Evolutionary conservation across 139 green algal genomes (phyloP), one percentile per base, ranked within the genome.

Genomic region (Pycnococcus provasolii): DNA sequence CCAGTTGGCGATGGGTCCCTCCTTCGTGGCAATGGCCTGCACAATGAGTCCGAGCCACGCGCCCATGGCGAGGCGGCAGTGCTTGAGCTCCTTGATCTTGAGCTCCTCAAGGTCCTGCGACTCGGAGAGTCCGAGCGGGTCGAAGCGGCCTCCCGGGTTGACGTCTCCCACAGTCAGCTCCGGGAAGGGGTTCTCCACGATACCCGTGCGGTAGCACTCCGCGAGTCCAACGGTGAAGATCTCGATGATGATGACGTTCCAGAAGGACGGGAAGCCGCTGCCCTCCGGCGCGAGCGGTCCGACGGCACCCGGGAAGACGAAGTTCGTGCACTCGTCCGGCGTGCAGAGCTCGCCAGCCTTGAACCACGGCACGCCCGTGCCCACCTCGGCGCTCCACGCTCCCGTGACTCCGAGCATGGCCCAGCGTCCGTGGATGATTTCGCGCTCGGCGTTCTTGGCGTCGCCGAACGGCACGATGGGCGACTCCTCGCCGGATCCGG

Each of bases 341-440:
- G 58, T 64, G 58, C 58, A 64, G n/a, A 64, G 26, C 4, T 41
- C 13, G 39, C 58, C 58, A 13, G 39, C 58, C 58, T 64, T 4
- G n/a, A 46, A 64, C 58, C 58, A 64, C 8, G 26, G 26, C 41
- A 64, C 15, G 58, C 58, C 58, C n/a, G 54, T 61, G 54, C 54
- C 54, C 7, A 44, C 5, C 54, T 61, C 68, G 3, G 54, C 7
- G 54, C n/a, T 26, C 54, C 54, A 61, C 9, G 54, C 54, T 41
- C 68, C 68, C 3, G 60, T 62, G 40, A 74, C 71, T 37, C 71
- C 71, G 9, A 77, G 45, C 63, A 72, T 72, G 40, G 71, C 71
- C 63, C 63, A 77, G 46, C 71, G 64, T 8, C 64, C 71, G 71
- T 77, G 71, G 64, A 77, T 77, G 47, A 77, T n/a, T 57, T 77